Percentiles rank a stretch among this genome's conserved stretches.
Conservation (phyloP, 768 basidiomycete species). For the Leucosporidium yakuticum region DNA sequence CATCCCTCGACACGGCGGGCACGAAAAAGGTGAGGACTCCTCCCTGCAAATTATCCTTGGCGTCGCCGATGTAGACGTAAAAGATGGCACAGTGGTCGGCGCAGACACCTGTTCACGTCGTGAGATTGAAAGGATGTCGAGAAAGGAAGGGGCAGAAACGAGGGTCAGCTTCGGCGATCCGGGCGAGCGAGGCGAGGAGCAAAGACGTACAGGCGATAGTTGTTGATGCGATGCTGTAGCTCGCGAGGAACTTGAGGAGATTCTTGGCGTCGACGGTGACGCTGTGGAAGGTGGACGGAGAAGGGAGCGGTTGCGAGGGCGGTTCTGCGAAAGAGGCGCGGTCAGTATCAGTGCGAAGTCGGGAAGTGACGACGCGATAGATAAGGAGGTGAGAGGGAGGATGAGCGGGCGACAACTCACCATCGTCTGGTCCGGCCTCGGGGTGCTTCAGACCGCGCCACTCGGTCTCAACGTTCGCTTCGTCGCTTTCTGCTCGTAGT, state of each 20-base stretch:
- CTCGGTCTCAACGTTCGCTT: slow-evolving; percentile 68
- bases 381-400: slow-evolving; percentile 14
- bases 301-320: slow-evolving; percentile 43
- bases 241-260: slow-evolving; percentile 73
- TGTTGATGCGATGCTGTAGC: slow-evolving; percentile 71
- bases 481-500: slow-evolving; percentile 52
- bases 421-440: slow-evolving; percentile 46
- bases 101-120: slow-evolving; percentile 59
- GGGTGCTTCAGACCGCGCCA: slow-evolving; percentile 72
- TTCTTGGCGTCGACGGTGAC: slow-evolving; percentile 67
- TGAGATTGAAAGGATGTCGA: neutral
- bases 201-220: slow-evolving; percentile 72
- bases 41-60: slow-evolving; percentile 54
- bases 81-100: slow-evolving; percentile 76
- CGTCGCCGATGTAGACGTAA: slow-evolving; percentile 79
- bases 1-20: slow-evolving; percentile 65
- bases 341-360: neutral
- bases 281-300: slow-evolving; percentile 57
- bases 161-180: neutral
- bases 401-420: neutral
- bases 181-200: neutral
- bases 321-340: neutral
- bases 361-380: neutral
- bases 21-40: slow-evolving; percentile 85
- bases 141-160: neutral